Percentiles rank a stretch among this genome's conserved stretches.
phyloP scores from a whole-genome alignment of 164 flowering plant genomes.

The Cinnamomum micranthum region DNA sequence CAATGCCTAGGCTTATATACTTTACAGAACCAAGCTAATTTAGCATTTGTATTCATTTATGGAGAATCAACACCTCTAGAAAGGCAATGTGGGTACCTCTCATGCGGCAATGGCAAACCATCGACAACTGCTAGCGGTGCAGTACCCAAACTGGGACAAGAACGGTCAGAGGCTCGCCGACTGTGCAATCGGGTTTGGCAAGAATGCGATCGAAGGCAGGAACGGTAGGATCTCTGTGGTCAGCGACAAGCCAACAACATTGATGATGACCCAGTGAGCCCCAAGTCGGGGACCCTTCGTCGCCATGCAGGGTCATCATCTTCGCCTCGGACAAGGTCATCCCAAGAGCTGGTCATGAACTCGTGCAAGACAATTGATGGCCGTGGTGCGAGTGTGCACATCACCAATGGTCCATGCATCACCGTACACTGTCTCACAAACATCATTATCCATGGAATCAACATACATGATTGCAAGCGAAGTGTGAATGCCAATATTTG shows the following conservation, averaged over 20 bases:
- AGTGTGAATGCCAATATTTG: no score
- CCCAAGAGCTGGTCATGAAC: slow-evolving; percentile 62
- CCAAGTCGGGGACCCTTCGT: slow-evolving; percentile 60
- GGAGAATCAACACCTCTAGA: slow-evolving; percentile 51
- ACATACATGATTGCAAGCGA: no score
- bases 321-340: slow-evolving; percentile 68
- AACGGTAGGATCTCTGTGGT: slow-evolving; percentile 67
- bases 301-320: slow-evolving; percentile 66
- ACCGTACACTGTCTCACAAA: slow-evolving; percentile 38
- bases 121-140: slow-evolving; percentile 87
- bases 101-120: slow-evolving; percentile 22
- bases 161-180: slow-evolving; percentile 63
- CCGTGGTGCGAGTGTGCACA: slow-evolving; percentile 66
- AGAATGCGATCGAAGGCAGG: slow-evolving; percentile 58
- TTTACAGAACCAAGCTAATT: background rate
- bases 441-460: no score
- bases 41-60: slow-evolving; percentile 14
- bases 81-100: slow-evolving; percentile 47
- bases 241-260: slow-evolving; percentile 30
- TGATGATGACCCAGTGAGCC: slow-evolving; percentile 56
- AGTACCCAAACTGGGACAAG: slow-evolving; percentile 52
- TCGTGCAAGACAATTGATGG: slow-evolving; percentile 82
- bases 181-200: slow-evolving; percentile 28
- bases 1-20: no score
- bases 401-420: slow-evolving; percentile 82